Base-by-base conservation (phyloP, 257 asterid species). In the Forsythia viridissima region DNA sequence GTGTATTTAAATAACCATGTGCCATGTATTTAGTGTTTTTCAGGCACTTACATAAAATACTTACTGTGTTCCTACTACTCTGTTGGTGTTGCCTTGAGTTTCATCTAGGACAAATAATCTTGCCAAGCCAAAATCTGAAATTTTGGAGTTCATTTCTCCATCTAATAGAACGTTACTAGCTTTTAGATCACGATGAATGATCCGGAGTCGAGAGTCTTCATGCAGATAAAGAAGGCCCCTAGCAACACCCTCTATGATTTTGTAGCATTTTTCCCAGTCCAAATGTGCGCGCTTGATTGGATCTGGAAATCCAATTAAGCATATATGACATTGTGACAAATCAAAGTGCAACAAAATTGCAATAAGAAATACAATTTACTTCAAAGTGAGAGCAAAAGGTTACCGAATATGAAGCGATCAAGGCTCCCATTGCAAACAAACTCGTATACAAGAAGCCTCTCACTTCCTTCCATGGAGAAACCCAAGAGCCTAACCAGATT, bases 41-140 rank as follows among this genome's bases (percentile, higher is more conserved):
- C 1, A 30, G 34, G 34, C 34, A 30, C 34, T 30, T 30, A 30
- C 2, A 1, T 30, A 30, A 30, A 30, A 1, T 30, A 30, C 34
- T 30, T 30, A 30, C 34, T 30, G 2, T 30, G 34, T 30, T 30
- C 34, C 34, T 30, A 30, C 34, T 30, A 30, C 34, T 30, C 34
- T 30, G 34, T 30, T 30, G 34, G 34, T 30, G 34, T 1, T 30
- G 34, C 34, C 2, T 30, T 30, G 34, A 30, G 34, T 30, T 30
- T 30, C 2, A 1, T 30, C 34, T 30, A 1, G 34, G 5, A 8
- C 48, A 70, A 70, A 41, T 10, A 79, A 13, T 76, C 83, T 21
- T 21, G 88, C 88, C 85, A 87, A 73, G 9, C 92, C 89, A 70
- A 89, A 89, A 72, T 86, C 88, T 18, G 85, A 75, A 51, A 86